These are phyloP conservation scores for Phytophthora megakarya DNA, from an alignment of 352 stramenopile genomes.

Conservation along the genomic window DNA sequence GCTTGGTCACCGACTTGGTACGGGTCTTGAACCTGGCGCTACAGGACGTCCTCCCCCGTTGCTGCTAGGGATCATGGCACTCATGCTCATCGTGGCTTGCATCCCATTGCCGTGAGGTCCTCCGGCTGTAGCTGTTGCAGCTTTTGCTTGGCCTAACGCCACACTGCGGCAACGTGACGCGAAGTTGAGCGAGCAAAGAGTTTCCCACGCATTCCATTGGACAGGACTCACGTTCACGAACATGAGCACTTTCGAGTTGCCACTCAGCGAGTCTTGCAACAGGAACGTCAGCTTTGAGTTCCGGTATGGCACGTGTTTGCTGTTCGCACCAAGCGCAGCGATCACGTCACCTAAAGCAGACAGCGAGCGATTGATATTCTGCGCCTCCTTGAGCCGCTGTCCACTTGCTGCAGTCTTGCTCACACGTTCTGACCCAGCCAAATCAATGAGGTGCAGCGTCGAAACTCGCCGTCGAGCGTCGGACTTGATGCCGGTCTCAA, in stretches of 20 bases:
- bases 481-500: conserved; percentile 59
- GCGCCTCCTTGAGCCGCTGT: conserved; percentile 94
- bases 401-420: conserved; percentile 92
- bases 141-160: conserved; percentile 86
- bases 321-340: conserved; percentile 80
- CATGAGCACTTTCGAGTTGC: conserved; percentile 86
- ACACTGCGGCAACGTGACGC: conserved; percentile 87
- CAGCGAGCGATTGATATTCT: conserved; percentile 96
- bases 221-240: conserved; percentile 90
- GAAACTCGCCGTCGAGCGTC: conserved; percentile 50
- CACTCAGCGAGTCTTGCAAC: conserved; percentile 82
- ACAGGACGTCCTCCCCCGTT: conserved; percentile 18
- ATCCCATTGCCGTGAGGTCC: conserved; percentile 31
- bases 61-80: conserved; percentile 34
- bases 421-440: conserved; percentile 88
- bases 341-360: conserved; percentile 96
- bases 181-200: conserved; percentile 92
- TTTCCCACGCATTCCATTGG: conserved; percentile 88
- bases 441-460: conserved; percentile 90
- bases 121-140: conserved; percentile 20
- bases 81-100: conserved; percentile 43
- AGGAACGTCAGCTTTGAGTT: conserved; percentile 96
- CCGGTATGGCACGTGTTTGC: conserved; percentile 95
- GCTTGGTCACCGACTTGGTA: conserved; percentile 31
- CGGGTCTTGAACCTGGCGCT: conserved; percentile 14